Evolutionary conservation across 768 basidiomycete genomes (phyloP).

Genomic region (Clitopilus hobsonii): DNA sequence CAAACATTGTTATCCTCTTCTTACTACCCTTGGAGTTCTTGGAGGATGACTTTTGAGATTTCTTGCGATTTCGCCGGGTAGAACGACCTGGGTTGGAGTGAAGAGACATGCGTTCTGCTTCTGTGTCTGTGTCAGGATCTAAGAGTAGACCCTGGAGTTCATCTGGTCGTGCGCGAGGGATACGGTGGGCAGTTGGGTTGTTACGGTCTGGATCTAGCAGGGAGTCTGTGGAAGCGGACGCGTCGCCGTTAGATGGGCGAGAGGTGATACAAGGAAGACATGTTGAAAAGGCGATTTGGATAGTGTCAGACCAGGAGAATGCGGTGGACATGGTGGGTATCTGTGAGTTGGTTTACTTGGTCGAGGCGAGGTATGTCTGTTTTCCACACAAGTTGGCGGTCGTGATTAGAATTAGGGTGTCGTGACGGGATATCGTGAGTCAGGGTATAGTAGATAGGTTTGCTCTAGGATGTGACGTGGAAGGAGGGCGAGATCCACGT

Average conservation of each 20-base stretch:
- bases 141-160: constrained; percentile 35
- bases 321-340: constrained; percentile 20
- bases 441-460: background rate
- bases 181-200: constrained; percentile 25
- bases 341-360: background rate
- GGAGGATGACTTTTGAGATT: constrained; percentile 16
- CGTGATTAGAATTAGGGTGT: too few species aligned
- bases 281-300: constrained; percentile 53
- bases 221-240: constrained; percentile 17
- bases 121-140: constrained; percentile 38
- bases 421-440: background rate
- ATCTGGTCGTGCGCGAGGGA: constrained; percentile 31
- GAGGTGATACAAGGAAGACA: constrained; percentile 55
- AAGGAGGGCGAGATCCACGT: background rate
- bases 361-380: too few species aligned
- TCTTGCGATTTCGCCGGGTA: constrained; percentile 23
- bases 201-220: constrained; percentile 11
- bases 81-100: constrained; percentile 51
- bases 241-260: constrained; percentile 10
- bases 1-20: constrained; percentile 53
- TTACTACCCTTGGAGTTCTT: constrained; percentile 15
- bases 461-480: background rate
- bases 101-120: constrained; percentile 59
- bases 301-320: constrained; percentile 58
- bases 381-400: too few species aligned